Conservation (phyloP, 495 filamentous ascomycete species). For the Letharia lupina region DNA sequence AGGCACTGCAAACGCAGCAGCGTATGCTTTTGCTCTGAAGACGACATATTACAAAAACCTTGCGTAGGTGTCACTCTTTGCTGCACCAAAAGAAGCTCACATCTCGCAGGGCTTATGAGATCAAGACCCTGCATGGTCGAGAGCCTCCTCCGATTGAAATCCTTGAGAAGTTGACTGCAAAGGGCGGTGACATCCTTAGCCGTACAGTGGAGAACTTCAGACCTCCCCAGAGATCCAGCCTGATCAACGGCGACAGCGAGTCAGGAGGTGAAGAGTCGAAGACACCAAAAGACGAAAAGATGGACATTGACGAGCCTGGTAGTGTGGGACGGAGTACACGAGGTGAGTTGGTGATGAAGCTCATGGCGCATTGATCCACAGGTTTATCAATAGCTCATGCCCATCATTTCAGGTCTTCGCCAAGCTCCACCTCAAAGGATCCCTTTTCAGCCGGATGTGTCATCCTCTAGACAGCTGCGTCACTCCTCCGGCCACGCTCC, state of each 20-base stretch:
- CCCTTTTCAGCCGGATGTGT: conserved; percentile 72
- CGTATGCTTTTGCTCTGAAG: conserved; percentile 68
- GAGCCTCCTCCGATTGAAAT: conserved; percentile 77
- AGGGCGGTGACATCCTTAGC: conserved; percentile 65
- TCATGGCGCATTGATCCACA: background rate
- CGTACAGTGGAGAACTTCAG: conserved; percentile 67
- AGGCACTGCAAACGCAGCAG: conserved; percentile 54
- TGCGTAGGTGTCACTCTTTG: conserved; percentile 36
- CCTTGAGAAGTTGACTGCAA: conserved; percentile 65
- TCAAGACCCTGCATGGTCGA: conserved; percentile 57
- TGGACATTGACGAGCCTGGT: conserved; percentile 49
- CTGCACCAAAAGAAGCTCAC: conserved; percentile 1
- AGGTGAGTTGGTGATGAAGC: conserved; percentile 30
- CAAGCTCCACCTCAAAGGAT: conserved; percentile 71
- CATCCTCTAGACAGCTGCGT: conserved; percentile 49
- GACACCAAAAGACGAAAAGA: conserved; percentile 56
- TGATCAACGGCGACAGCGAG: conserved; percentile 40
- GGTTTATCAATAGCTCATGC: background rate
- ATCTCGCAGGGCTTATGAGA: conserved; percentile 62
- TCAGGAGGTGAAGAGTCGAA: conserved; percentile 46
- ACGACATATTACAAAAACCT: conserved; percentile 77
- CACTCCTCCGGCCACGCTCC: conserved; percentile 43
- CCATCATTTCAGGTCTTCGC: conserved; percentile 44
- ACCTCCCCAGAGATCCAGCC: conserved; percentile 26
- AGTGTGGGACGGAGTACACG: conserved; percentile 54